Base-by-base conservation (phyloP, 2,329 filamentous ascomycete species). In the Hypoxylon sp. region DNA sequence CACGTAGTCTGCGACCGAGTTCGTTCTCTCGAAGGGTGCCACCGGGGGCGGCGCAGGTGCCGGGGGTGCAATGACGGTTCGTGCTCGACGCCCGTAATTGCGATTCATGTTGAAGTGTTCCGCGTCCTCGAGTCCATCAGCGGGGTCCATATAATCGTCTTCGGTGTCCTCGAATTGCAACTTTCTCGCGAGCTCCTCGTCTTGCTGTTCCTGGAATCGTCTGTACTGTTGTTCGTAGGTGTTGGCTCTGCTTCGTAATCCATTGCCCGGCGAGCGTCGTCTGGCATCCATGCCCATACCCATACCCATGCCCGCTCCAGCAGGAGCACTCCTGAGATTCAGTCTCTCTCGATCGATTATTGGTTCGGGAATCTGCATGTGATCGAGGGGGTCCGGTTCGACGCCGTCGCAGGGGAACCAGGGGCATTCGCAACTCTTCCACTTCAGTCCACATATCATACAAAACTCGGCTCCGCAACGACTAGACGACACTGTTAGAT, bases 391-490 rank as follows among this genome's bases (percentile, higher is more conserved):
- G 57, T 88, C 84, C 8, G 73, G 73, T 41, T 84, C 82, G 4
- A 74, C 67, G 3, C 68, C 59, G 17, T 83, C 78, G 62, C 86
- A 82, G 66, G 86, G 89, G 75, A 92, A 91, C 84, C 86, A 90
- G 0, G 89, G 87, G 60, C 91, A 96, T 43, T 89, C 84, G 66
- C 91, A 96, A 1, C 79, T 85, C 72, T 90, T 93, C 90, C 91
- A 95, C 62, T 88, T 88, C 21, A 76, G 68, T 15, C 89, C 91
- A 67, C 91, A 96, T 17, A 90, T 80, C 82, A 94, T 91, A 73
- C 91, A 96, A 65, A 95, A 95, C 63, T 95, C 82, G 19, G 89
- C 89, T 44, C 83, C 87, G 65, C 91, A 96, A 46, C 85, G 88
- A 68, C 87, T 67, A 55, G 19, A 44, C 36, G 36, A 25, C 49